phyloP scores from a whole-genome alignment of 805 yeast species.

The Yamadazyma laniorum region DNA sequence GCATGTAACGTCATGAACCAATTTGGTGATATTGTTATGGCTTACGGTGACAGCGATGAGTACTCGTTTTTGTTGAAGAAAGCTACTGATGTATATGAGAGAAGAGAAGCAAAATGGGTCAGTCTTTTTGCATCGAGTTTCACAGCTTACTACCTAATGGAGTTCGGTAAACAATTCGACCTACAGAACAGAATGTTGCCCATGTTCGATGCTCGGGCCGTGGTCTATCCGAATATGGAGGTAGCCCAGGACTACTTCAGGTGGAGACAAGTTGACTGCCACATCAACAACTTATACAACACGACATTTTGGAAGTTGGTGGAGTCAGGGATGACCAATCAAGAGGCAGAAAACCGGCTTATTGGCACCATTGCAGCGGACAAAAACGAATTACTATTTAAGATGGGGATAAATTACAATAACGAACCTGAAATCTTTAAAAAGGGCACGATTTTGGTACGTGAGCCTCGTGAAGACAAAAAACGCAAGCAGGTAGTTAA shows the following conservation, averaged over 20 bases:
- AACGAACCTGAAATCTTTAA: slow-evolving; percentile 84
- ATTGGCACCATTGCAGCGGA: slow-evolving; percentile 79
- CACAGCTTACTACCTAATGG: slow-evolving; percentile 68
- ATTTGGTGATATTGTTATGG: slow-evolving; percentile 71
- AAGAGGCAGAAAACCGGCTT: slow-evolving; percentile 76
- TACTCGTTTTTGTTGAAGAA: slow-evolving; percentile 75
- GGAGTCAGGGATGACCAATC: slow-evolving; percentile 57
- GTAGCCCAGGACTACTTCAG: slow-evolving; percentile 76
- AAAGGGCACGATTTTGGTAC: slow-evolving; percentile 70
- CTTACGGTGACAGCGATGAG: slow-evolving; percentile 96
- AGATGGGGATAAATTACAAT: slow-evolving; percentile 85
- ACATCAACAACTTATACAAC: slow-evolving; percentile 90
- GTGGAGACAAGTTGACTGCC: slow-evolving; percentile 97
- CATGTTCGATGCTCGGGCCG: slow-evolving; percentile 88
- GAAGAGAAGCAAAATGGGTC: slow-evolving; percentile 79
- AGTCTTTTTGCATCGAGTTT: slow-evolving; percentile 81
- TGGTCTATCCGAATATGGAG: slow-evolving; percentile 66
- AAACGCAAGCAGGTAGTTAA: slow-evolving; percentile 44
- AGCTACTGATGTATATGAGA: slow-evolving; percentile 67
- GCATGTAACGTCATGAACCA: slow-evolving; percentile 64
- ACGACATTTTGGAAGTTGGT: slow-evolving; percentile 91
- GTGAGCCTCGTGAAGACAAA: slow-evolving; percentile 52
- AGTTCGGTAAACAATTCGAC: slow-evolving; percentile 61
- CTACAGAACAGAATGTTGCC: slow-evolving; percentile 62
- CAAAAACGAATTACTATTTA: slow-evolving; percentile 84